These are phyloP conservation scores for Penicillium macrosclerotiorum DNA, from an alignment of 495 filamentous ascomycete species.

Conservation along the genomic window DNA sequence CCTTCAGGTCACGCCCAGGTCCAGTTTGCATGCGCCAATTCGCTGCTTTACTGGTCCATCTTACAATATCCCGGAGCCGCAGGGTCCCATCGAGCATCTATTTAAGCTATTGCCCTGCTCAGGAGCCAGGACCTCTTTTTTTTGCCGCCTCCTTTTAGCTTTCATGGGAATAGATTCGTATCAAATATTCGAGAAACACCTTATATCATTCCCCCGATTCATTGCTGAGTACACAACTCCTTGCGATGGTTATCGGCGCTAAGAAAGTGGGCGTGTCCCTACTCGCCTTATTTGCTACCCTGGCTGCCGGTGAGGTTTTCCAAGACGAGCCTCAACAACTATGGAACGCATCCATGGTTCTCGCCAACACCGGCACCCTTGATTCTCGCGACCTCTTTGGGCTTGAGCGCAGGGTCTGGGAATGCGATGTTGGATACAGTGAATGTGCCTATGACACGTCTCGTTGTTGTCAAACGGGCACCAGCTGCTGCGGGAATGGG, in stretches of 20 bases:
- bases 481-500: slow-evolving; percentile 15
- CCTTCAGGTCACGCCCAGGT: neutral
- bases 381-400: slow-evolving; percentile 6
- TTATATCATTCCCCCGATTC: no score
- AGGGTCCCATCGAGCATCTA: neutral
- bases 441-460: slow-evolving; percentile 11
- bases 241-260: neutral
- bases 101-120: neutral
- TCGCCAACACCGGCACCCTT: neutral
- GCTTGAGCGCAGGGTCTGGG: neutral
- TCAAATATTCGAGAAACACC: no score
- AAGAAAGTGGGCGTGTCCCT: neutral
- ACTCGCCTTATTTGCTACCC: neutral
- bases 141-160: no score
- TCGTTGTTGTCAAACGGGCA: slow-evolving; percentile 11
- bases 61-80: slow-evolving; percentile 1
- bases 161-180: no score
- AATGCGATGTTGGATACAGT: slow-evolving; percentile 12
- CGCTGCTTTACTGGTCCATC: neutral
- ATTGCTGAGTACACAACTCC: neutral
- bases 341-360: slow-evolving; percentile 1
- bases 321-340: slow-evolving; percentile 4
- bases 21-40: neutral
- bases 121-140: no score
- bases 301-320: neutral